Evolutionary conservation across 2,329 filamentous ascomycete genomes (phyloP), one percentile per base, ranked within the genome.

Genomic region (Hirsutella rhossiliensis): DNA sequence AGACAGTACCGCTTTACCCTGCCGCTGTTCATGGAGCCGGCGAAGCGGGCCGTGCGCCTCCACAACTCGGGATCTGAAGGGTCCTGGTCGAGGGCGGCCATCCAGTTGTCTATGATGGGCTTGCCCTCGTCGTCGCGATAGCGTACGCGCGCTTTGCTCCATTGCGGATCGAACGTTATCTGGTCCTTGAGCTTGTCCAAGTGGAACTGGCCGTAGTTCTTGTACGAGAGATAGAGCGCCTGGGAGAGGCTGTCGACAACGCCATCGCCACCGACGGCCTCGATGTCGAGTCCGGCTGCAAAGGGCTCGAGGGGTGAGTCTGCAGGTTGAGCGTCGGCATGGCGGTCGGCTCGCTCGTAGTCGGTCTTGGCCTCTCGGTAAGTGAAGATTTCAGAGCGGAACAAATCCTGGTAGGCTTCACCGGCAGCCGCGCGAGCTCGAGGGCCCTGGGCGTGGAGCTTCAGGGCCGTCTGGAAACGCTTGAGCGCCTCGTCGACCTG

Each of bases 401-500:
- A 94, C 2, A 98, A 78, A 32, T 78, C 78, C 40, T 82, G 72
- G 65, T 98, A 98, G 39, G 92, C 90, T 42, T 81, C 75, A 38
- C 76, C 73, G 18, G 94, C 90, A 56, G 87, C 80, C 40, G 78
- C 65, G 60, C 87, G 92, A 43, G 80, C 85, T 17, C 68, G 68
- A 1, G 85, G 80, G 2, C 92, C 89, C 64, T 94, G 87, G 2
- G 90, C 83, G 59, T 98, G 92, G 52, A 89, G 79, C 62, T 90
- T 95, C 46, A 98, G 69, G 40, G 92, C 92, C 54, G 75, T 82
- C 58, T 97, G 89, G 60, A 96, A 98, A 31, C 90, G 77, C 65
- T 96, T 97, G 49, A 98, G 71, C 40, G 92, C 89, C 66, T 98
- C 92, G 57, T 98, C 92, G 57, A 97, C 90, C 72, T 84, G 17